A percentile compares a stretch with the other conserved stretches of the same genome.
phyloP scores from a whole-genome alignment of 2,329 filamentous ascomycete genomes.

The Trichoderma polysporum region DNA sequence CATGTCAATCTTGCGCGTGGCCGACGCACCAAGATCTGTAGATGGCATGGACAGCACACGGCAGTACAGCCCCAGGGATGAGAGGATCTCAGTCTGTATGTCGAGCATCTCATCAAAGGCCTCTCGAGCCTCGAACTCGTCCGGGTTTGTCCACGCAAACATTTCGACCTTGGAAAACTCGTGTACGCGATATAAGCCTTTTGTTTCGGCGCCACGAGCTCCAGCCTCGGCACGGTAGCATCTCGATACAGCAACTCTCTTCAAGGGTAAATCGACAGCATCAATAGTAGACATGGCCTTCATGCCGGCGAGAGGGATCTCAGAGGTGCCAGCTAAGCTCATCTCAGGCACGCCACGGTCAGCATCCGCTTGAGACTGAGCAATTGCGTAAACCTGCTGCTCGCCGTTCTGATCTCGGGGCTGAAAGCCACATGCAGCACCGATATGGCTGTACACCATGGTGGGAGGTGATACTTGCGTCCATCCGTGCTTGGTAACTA shows the following conservation, averaged over 20 bases:
- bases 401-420: conserved; percentile 88
- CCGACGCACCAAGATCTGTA: conserved; percentile 83
- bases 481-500: conserved; percentile 75
- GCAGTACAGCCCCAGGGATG: conserved; percentile 74
- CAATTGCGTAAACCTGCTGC: conserved; percentile 84
- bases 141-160: conserved; percentile 82
- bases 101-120: conserved; percentile 83
- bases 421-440: conserved; percentile 88
- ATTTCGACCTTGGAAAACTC: conserved; percentile 99
- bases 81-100: conserved; percentile 82
- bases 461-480: conserved; percentile 78
- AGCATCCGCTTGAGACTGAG: conserved; percentile 63
- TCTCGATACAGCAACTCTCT: conserved; percentile 80
- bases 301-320: conserved; percentile 92
- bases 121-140: conserved; percentile 47
- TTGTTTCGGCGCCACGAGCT: conserved; percentile 83
- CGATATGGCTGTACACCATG: conserved; percentile 89
- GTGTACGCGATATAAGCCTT: conserved; percentile 93
- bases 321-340: conserved; percentile 82
- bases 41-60: conserved; percentile 92
- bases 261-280: conserved; percentile 67
- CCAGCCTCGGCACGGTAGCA: conserved; percentile 96
- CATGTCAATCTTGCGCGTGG: conserved; percentile 84
- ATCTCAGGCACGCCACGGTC: conserved; percentile 65
- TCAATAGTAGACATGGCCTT: conserved; percentile 72